Percentiles rank a stretch among this genome's conserved stretches.
Conservation (phyloP, 768 basidiomycete genomes). For the Hemileccinum rubropunctum region DNA sequence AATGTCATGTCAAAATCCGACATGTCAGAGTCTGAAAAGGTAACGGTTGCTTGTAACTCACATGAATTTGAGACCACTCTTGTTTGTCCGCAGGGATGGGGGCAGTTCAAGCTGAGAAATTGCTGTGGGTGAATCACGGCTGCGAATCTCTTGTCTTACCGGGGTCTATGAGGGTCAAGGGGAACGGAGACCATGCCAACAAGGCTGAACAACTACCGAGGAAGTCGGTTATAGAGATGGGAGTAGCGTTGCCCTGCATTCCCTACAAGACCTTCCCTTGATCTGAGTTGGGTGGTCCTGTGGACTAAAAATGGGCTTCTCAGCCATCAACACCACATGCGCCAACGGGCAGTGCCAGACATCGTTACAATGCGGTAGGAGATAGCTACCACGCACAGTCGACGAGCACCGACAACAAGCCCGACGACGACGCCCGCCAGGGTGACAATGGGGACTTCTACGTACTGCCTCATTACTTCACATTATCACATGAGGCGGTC, state of each 20-base stretch:
- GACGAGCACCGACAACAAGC: not conserved
- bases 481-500: constrained; percentile 9
- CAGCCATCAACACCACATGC: too few relatives aligned
- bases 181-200: constrained; percentile 20
- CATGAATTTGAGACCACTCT: constrained; percentile 14
- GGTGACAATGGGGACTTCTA: not conserved
- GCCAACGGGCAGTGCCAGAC: too few relatives aligned
- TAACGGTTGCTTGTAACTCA: not conserved
- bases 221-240: too few relatives aligned
- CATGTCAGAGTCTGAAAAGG: constrained; percentile 8
- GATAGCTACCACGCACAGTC: not conserved
- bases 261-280: not conserved
- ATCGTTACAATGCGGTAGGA: not conserved
- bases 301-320: too few relatives aligned
- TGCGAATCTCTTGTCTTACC: constrained; percentile 18
- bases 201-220: constrained; percentile 13
- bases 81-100: not conserved
- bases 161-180: constrained; percentile 16
- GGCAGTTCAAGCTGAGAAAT: not conserved
- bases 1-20: constrained; percentile 6
- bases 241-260: not conserved
- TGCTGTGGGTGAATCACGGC: constrained; percentile 12
- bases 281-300: not conserved
- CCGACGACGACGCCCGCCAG: constrained; percentile 1
- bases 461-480: constrained; percentile 2